Evolutionary conservation across 805 yeast species (phyloP).

Genomic region (Scheffersomyces ergatensis): DNA sequence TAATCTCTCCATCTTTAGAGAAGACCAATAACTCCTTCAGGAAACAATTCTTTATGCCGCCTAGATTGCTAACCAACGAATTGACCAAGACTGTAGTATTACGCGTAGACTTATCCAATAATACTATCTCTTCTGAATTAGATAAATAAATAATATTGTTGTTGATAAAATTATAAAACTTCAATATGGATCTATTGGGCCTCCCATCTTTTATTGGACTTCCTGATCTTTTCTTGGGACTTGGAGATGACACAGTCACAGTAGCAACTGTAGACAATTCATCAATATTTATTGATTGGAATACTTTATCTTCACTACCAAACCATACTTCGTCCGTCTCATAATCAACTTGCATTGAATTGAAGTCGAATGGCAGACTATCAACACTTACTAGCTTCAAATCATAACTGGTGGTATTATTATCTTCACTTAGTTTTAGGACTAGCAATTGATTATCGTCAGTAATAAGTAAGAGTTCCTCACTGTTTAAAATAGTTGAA

Average conservation of each 20-base stretch:
- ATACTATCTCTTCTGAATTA: conserved; percentile 32
- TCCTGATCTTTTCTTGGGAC: not conserved
- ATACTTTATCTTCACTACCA: conserved; percentile 8
- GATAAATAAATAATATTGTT: conserved; percentile 29
- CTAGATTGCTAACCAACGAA: conserved; percentile 34
- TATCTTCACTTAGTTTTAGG: conserved; percentile 13
- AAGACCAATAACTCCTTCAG: conserved; percentile 33
- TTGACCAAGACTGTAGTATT: conserved; percentile 22
- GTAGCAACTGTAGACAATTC: conserved; percentile 9
- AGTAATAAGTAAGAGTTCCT: conserved; percentile 35
- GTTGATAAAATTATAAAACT: conserved; percentile 22
- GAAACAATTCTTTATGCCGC: conserved; percentile 35
- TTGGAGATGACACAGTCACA: not conserved
- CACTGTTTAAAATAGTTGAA: conserved; percentile 27
- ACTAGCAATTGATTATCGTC: conserved; percentile 31
- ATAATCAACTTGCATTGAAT: conserved; percentile 17
- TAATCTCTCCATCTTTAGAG: conserved; percentile 43
- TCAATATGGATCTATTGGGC: conserved; percentile 15
- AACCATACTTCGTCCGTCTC: conserved; percentile 24
- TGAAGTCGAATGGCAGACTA: conserved; percentile 14
- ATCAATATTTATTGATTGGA: conserved; percentile 8
- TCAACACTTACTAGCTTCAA: conserved; percentile 13
- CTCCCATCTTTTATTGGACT: conserved; percentile 4
- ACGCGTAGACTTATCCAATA: conserved; percentile 17
- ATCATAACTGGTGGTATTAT: conserved; percentile 15